Conservation (phyloP, 1,284 basidiomycete genomes). For the Cryptococcus jaspeensis region DNA sequence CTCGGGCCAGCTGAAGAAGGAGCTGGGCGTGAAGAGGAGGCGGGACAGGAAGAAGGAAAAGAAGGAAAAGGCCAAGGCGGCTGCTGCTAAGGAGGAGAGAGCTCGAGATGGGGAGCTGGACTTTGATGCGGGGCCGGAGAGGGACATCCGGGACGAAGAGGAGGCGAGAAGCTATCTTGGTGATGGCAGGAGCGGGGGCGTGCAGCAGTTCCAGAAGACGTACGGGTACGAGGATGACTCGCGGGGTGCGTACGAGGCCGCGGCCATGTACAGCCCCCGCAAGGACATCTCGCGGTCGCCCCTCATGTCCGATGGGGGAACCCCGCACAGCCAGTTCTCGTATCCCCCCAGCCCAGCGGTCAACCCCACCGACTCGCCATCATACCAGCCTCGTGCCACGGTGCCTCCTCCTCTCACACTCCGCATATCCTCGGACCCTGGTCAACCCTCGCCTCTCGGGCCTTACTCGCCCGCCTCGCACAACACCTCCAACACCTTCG, state of each 20-base stretch:
- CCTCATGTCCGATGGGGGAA: constrained; percentile 8
- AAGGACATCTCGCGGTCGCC: constrained; percentile 21
- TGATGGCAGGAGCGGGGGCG: background rate
- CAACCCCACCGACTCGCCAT: constrained; percentile 1
- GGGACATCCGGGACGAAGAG: background rate
- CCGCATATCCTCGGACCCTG: constrained; percentile 12
- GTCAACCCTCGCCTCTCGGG: constrained; percentile 1
- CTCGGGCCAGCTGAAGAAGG: constrained; percentile 75
- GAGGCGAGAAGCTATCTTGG: background rate
- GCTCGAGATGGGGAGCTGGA: too few relatives aligned
- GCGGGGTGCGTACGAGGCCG: constrained; percentile 19
- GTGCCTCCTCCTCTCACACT: constrained; percentile 17
- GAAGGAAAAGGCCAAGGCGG: background rate
- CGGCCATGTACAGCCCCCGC: constrained; percentile 21
- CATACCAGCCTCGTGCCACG: background rate
- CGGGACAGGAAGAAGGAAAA: constrained; percentile 7
- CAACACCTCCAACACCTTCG: background rate
- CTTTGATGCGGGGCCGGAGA: background rate
- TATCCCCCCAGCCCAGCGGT: constrained; percentile 18
- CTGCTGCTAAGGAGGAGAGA: background rate
- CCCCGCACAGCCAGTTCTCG: constrained; percentile 16
- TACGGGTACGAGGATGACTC: constrained; percentile 3
- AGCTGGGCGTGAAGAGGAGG: constrained; percentile 62
- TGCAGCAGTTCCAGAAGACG: constrained; percentile 10
- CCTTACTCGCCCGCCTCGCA: background rate